phyloP scores from a whole-genome alignment of 805 yeast genomes.

The Wickerhamomyces mucosus region DNA sequence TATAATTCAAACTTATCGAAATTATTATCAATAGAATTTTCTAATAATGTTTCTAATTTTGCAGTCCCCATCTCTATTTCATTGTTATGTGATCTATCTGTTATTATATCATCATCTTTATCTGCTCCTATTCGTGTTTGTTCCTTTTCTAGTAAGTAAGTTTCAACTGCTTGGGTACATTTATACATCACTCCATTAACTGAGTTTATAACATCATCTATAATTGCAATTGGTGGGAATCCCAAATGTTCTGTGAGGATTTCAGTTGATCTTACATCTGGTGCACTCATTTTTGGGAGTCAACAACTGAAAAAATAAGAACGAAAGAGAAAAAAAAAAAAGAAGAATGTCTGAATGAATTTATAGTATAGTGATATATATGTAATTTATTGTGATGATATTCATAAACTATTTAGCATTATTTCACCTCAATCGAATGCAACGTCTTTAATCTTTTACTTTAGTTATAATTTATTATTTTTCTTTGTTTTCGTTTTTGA shows the following conservation, averaged over 20 bases:
- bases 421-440: too few relatives aligned
- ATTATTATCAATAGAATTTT: conserved; percentile 65
- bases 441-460: too few relatives aligned
- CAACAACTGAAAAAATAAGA: too few relatives aligned
- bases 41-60: conserved; percentile 66
- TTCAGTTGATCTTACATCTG: conserved; percentile 26
- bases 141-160: conserved; percentile 34
- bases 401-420: too few relatives aligned
- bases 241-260: conserved; percentile 81
- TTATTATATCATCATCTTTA: conserved; percentile 6
- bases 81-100: conserved; percentile 20
- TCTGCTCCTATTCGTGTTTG: conserved; percentile 5
- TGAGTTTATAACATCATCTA: conserved; percentile 83
- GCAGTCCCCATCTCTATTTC: conserved; percentile 77
- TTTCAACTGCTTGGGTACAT: conserved; percentile 72
- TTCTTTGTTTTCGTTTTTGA: too few relatives aligned
- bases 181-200: conserved; percentile 78
- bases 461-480: too few relatives aligned
- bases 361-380: too few relatives aligned
- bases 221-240: conserved; percentile 69
- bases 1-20: conserved; percentile 84
- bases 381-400: too few relatives aligned
- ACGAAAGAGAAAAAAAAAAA: too few relatives aligned
- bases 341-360: too few relatives aligned
- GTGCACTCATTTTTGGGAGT: conserved; percentile 9